Evolutionary conservation across 345 rosid species (phyloP).

Genomic region (Sonneratia alba): DNA sequence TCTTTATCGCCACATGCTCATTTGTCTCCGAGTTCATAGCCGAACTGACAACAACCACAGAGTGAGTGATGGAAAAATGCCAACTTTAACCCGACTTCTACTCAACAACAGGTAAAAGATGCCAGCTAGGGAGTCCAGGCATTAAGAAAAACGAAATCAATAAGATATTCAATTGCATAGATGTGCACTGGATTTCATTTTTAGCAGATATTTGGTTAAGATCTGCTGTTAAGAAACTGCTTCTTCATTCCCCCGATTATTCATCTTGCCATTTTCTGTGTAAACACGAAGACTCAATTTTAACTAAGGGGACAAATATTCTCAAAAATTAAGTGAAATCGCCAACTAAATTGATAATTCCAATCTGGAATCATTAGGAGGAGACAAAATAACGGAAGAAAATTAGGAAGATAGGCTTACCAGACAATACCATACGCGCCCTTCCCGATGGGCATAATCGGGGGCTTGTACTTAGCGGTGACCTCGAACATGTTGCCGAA

Average conservation of each 20-base stretch:
- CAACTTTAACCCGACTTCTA: not conserved
- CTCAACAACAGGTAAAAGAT: not conserved
- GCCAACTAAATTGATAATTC: not conserved
- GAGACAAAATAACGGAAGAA: not conserved
- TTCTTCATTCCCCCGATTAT: not conserved
- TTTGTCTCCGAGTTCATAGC: constrained; percentile 66
- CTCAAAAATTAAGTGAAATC: not conserved
- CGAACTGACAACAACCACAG: constrained; percentile 30
- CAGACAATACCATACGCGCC: constrained; percentile 99
- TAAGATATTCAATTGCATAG: not conserved
- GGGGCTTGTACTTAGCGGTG: constrained; percentile 94
- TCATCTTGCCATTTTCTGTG: not conserved
- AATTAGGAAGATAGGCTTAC: constrained; percentile 22
- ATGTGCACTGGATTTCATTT: not conserved
- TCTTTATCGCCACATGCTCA: constrained; percentile 83
- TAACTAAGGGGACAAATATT: too few species aligned
- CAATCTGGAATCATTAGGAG: not conserved
- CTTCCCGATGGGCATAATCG: constrained; percentile 97
- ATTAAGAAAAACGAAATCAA: not conserved
- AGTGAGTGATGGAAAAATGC: not conserved
- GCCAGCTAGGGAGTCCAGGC: not conserved
- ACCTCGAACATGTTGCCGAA: constrained; percentile 96
- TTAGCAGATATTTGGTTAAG: not conserved
- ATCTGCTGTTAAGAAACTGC: not conserved
- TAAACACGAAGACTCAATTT: too few species aligned